Evolutionary conservation across 225 moss, liverwort and hornwort genomes (phyloP).

Genomic region (Polytrichum formosum): DNA sequence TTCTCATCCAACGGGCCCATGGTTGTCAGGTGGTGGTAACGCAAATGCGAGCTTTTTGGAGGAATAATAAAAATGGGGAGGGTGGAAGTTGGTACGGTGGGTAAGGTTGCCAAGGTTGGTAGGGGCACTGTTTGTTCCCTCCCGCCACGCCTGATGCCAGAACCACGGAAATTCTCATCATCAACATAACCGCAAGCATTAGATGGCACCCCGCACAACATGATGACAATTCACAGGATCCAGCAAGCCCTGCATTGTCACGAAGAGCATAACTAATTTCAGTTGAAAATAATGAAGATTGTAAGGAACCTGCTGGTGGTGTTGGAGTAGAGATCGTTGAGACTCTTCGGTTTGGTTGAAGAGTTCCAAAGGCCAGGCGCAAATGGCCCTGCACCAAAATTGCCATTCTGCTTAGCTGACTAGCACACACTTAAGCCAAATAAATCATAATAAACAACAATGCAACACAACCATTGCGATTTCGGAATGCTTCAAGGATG

Average conservation of each 20-base stretch:
- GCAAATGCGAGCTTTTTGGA: slow-evolving; percentile 3
- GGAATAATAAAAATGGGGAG: not conserved
- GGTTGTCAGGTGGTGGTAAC: slow-evolving; percentile 1
- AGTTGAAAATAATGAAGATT: not conserved
- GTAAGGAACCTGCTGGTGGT: slow-evolving; percentile 5
- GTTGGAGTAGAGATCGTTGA: slow-evolving; percentile 6
- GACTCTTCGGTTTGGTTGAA: slow-evolving; percentile 6
- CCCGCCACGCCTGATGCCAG: not conserved
- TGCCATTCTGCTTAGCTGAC: too few species aligned
- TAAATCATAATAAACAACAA: too few species aligned
- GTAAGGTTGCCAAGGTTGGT: too few species aligned
- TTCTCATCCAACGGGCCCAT: slow-evolving; percentile 5
- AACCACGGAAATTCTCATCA: not conserved
- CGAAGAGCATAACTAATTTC: not conserved
- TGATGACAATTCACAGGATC: not conserved
- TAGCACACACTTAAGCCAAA: too few species aligned
- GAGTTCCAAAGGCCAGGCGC: slow-evolving; percentile 10
- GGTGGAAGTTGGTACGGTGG: too few species aligned
- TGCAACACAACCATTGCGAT: not conserved
- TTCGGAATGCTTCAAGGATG: not conserved
- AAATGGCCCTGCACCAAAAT: not conserved
- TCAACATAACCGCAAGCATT: not conserved
- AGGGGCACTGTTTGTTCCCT: too few species aligned
- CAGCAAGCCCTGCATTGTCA: not conserved
- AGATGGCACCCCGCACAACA: not conserved